phyloP scores from a whole-genome alignment of 2,329 filamentous ascomycete species.

The Calonectria hawksworthii region DNA sequence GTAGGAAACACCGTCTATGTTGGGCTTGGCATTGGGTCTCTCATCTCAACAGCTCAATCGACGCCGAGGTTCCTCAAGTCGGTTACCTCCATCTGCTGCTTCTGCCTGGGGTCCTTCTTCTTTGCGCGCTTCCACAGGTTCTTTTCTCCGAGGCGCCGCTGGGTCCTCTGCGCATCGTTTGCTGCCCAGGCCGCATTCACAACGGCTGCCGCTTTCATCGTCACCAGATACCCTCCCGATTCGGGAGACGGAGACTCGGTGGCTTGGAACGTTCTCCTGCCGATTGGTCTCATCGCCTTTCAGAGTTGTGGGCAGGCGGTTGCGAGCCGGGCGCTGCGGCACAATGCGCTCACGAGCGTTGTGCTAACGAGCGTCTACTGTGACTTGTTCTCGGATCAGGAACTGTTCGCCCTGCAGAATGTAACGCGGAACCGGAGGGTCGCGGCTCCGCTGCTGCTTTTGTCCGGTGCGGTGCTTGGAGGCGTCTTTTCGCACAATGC shows the following conservation, averaged over 20 bases:
- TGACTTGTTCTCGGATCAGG: slow-evolving; percentile 78
- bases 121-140: slow-evolving; percentile 78
- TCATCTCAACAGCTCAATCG: slow-evolving; percentile 54
- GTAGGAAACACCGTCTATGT: slow-evolving; percentile 83
- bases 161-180: slow-evolving; percentile 75
- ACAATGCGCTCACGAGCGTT: slow-evolving; percentile 80
- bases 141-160: slow-evolving; percentile 71
- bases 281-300: slow-evolving; percentile 79
- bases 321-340: slow-evolving; percentile 77
- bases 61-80: slow-evolving; percentile 66
- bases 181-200: slow-evolving; percentile 64
- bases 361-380: slow-evolving; percentile 87
- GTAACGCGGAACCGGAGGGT: slow-evolving; percentile 64
- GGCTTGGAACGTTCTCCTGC: slow-evolving; percentile 73
- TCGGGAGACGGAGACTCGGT: slow-evolving; percentile 59
- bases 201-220: slow-evolving; percentile 65
- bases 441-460: slow-evolving; percentile 62
- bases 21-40: slow-evolving; percentile 70
- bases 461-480: slow-evolving; percentile 64
- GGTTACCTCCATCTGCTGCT: slow-evolving; percentile 75
- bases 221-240: slow-evolving; percentile 58
- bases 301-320: slow-evolving; percentile 85
- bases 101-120: slow-evolving; percentile 79
- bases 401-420: slow-evolving; percentile 61
- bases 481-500: slow-evolving; percentile 62